Percentiles rank a stretch among this genome's conserved stretches.
Conservation (phyloP, 371 early-diverging fungal species). For the Zychaea mexicana region DNA sequence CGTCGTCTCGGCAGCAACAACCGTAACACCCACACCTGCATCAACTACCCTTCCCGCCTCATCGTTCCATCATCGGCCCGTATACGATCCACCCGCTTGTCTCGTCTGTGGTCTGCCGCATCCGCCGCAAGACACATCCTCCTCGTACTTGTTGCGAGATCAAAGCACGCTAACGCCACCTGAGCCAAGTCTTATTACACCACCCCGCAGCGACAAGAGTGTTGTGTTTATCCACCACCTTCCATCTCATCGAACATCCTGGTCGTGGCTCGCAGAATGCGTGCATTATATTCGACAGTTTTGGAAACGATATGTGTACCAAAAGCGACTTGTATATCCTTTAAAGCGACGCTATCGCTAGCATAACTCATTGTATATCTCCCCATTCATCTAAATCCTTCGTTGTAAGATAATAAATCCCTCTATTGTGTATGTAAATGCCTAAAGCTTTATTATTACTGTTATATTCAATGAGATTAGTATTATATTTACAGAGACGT, state of each 20-base stretch:
- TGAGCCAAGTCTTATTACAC: neutral
- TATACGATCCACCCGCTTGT: conserved; percentile 10
- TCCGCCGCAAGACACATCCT: neutral
- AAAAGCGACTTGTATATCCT: conserved; percentile 7
- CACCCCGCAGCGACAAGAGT: neutral
- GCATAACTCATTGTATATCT: neutral
- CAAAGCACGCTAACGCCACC: conserved; percentile 5
- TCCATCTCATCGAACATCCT: neutral
- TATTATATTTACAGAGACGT: too few species aligned
- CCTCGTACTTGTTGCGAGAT: conserved; percentile 1
- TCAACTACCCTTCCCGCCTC: neutral
- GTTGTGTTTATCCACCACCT: neutral
- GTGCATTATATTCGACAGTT: neutral
- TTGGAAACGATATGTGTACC: neutral
- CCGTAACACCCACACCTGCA: neutral
- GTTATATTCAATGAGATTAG: too few species aligned
- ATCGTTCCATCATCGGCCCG: conserved; percentile 4
- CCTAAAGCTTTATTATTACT: too few species aligned
- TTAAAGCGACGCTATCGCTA: neutral
- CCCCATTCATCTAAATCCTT: neutral
- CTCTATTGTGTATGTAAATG: too few species aligned
- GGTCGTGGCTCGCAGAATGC: neutral
- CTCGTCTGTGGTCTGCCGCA: conserved; percentile 17
- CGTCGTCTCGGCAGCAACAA: neutral
- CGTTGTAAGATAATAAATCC: too few species aligned